Conservation (phyloP, 805 yeast species). For the Yarrowia yakushimensis region DNA sequence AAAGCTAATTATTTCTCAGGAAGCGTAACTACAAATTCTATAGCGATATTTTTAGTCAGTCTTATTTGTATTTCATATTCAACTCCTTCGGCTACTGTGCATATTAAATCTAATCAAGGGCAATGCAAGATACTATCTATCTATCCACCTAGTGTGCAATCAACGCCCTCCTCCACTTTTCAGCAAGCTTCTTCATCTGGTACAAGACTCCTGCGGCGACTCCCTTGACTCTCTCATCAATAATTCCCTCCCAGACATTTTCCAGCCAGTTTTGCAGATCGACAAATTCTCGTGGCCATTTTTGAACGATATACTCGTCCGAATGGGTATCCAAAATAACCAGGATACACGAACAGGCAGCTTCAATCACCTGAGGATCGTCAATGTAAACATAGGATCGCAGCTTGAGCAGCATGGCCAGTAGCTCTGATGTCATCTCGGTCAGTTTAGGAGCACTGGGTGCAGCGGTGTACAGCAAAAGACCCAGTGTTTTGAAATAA, state of each 20-base stretch:
- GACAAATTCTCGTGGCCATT: conserved; percentile 35
- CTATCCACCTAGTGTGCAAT: conserved; percentile 18
- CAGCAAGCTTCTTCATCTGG: conserved; percentile 32
- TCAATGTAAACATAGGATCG: conserved; percentile 9
- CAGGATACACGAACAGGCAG: conserved; percentile 35
- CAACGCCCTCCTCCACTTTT: conserved; percentile 32
- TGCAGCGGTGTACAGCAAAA: conserved; percentile 56
- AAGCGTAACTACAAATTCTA: too few relatives aligned
- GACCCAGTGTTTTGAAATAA: conserved; percentile 54
- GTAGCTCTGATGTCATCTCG: conserved; percentile 57
- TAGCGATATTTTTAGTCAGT: too few relatives aligned
- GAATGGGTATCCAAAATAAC: conserved; percentile 37
- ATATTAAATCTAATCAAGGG: too few relatives aligned
- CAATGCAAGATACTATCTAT: too few relatives aligned
- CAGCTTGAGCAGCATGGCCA: conserved; percentile 35
- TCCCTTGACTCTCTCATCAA: conserved; percentile 33
- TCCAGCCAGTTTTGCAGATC: conserved; percentile 36
- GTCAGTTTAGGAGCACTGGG: conserved; percentile 50
- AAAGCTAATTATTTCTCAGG: too few relatives aligned
- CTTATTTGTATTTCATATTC: too few relatives aligned
- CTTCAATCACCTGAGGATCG: conserved; percentile 35
- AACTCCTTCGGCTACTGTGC: too few relatives aligned
- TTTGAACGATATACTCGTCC: conserved; percentile 32
- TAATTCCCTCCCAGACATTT: conserved; percentile 35
- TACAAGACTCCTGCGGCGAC: conserved; percentile 38